Evolutionary conservation across 2,329 filamentous ascomycete genomes (phyloP).

Genomic region (Sporothrix brasiliensis): DNA sequence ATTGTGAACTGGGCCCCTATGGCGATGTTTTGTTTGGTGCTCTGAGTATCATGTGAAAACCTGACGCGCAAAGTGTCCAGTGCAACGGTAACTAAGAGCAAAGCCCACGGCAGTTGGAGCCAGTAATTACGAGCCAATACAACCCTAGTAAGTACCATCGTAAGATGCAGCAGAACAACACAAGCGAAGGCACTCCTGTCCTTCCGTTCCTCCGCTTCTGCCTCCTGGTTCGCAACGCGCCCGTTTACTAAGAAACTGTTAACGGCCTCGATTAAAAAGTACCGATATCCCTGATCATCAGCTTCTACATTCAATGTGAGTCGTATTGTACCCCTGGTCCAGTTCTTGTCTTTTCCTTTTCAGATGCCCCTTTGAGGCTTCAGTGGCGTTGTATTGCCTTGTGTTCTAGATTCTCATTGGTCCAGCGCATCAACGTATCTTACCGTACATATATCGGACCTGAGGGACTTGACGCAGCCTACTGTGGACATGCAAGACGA

Average conservation of each 20-base stretch:
- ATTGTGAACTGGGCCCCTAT: background rate
- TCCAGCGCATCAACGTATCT: background rate
- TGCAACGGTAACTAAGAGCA: background rate
- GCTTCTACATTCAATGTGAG: no score
- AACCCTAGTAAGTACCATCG: no score
- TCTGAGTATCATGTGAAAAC: conserved; percentile 15
- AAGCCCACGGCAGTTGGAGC: background rate
- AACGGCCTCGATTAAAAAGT: no score
- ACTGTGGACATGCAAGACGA: background rate
- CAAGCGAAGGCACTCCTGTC: no score
- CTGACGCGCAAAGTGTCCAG: no score
- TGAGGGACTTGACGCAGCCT: background rate
- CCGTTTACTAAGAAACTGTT: no score
- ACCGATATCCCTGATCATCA: no score
- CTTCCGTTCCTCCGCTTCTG: no score
- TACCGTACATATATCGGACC: background rate
- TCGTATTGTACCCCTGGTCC: background rate
- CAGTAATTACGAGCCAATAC: background rate
- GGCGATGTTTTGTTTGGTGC: background rate
- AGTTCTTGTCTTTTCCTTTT: background rate
- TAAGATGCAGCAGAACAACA: no score
- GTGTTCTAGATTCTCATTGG: background rate
- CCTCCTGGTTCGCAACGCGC: no score
- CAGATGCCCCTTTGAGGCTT: background rate
- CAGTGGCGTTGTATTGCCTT: conserved; percentile 5